These are phyloP conservation scores for Anthoceros angustus DNA, from an alignment of 225 moss, liverwort and hornwort genomes.

Conservation along the genomic window DNA sequence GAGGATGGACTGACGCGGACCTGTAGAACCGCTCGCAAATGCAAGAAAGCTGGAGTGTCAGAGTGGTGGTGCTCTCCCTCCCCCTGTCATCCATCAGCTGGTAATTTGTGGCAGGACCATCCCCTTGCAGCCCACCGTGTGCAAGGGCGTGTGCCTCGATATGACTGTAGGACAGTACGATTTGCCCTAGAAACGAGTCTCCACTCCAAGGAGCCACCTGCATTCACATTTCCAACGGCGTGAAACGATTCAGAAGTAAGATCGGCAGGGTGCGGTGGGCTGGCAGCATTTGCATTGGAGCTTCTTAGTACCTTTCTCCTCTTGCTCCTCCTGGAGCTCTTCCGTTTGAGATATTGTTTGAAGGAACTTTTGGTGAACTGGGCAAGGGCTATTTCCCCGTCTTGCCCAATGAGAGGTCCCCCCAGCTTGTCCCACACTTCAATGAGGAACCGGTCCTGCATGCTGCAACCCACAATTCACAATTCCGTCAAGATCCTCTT, in stretches of 20 bases:
- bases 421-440: conserved; percentile 31
- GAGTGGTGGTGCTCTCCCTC: conserved; percentile 16
- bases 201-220: conserved; percentile 33
- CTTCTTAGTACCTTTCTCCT: conserved; percentile 3
- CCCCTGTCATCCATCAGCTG: conserved; percentile 29
- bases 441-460: conserved; percentile 29
- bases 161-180: conserved; percentile 27
- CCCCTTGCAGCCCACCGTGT: conserved; percentile 29
- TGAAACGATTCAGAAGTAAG: not conserved
- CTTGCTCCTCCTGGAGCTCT: conserved; percentile 1
- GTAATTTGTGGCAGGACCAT: conserved; percentile 25
- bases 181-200: conserved; percentile 29
- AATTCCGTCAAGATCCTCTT: not conserved
- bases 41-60: conserved; percentile 27
- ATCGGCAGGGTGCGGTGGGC: not conserved
- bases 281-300: too few species aligned
- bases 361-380: not conserved
- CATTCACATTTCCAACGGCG: not conserved
- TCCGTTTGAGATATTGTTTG: not conserved
- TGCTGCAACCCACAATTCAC: conserved; percentile 10
- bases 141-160: conserved; percentile 28
- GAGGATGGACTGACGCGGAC: conserved; percentile 4
- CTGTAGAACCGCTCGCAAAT: conserved; percentile 27
- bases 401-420: not conserved
- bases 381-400: not conserved